Base-by-base conservation (phyloP, 176 grass and related monocot genomes). In the Triticum monococcum region DNA sequence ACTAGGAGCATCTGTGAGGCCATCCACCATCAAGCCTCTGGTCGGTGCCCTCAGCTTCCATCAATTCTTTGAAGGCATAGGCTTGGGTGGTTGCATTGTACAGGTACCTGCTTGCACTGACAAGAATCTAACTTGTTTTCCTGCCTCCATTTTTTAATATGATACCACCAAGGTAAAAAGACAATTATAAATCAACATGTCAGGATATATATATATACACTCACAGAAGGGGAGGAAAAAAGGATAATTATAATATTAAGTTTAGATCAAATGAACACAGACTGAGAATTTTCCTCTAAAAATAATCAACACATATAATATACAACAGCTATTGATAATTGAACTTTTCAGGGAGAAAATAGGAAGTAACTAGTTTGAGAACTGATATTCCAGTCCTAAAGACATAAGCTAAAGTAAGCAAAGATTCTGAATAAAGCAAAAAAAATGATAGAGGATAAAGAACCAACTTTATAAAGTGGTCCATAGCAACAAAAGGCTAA, bases 11-110 rank as follows among this genome's bases (percentile, higher is more conserved):
- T 93, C 93, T 37, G 82, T 90, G 38, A 94, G 84, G 35, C 72
- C 93, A 32, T 86, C 87, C 75, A 98, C 91, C 57, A 98, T 98
- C 31, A 91, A 90, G 84, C 92, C 96, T 65, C 92, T 98, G 28
- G 93, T 98, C 40, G 92, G 93, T 82, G 96, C 96, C 75, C 79
- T 98, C 64, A 98, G 96, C 75, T 98, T 98, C 90, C 96, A 98
- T 83, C 96, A 98, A 70, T 98, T 98, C 91, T 98, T 98, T 74
- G 96, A 98, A 96, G 96, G 96, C 25, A 86, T 98, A 67, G 96
- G 96, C 18, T 89, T 98, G 64, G 96, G 96, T 77, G 90, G 96
- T 61, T 98, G 85, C 82, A 98, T 98, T 77, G 90, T 98, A 62
- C 96, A 98, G 96, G 96, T 94, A 88, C 37, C 57, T 69, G 50